Conservation (phyloP, 2,329 filamentous ascomycete species). For the Alternaria angustiovoidea region DNA sequence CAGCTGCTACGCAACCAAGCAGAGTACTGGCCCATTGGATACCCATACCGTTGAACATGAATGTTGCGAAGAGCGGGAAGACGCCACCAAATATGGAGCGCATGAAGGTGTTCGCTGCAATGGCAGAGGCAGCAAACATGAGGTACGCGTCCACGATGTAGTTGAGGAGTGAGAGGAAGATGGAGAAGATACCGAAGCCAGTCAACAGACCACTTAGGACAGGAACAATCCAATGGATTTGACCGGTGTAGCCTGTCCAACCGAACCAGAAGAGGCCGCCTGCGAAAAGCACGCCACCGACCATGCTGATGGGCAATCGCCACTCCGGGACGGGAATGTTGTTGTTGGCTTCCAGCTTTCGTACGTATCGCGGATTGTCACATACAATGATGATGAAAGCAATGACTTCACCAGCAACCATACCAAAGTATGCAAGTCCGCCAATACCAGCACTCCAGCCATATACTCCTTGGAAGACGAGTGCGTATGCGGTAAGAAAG, state of each 20-base stretch:
- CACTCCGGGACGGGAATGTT: slow-evolving; percentile 65
- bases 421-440: slow-evolving; percentile 85
- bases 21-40: slow-evolving; percentile 58
- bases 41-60: slow-evolving; percentile 64
- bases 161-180: slow-evolving; percentile 66
- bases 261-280: slow-evolving; percentile 51
- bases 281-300: slow-evolving; percentile 58
- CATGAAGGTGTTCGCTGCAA: slow-evolving; percentile 65
- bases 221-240: slow-evolving; percentile 53
- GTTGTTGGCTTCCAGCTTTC: slow-evolving; percentile 54
- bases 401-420: slow-evolving; percentile 76
- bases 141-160: slow-evolving; percentile 68
- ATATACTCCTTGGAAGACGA: slow-evolving; percentile 78
- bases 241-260: slow-evolving; percentile 54
- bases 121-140: slow-evolving; percentile 63
- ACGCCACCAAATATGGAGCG: slow-evolving; percentile 59
- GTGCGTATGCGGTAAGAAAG: slow-evolving; percentile 80
- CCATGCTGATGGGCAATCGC: slow-evolving; percentile 63
- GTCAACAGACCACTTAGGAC: slow-evolving; percentile 60
- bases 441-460: slow-evolving; percentile 73
- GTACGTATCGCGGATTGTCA: slow-evolving; percentile 71
- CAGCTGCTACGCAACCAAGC: slow-evolving; percentile 54
- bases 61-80: slow-evolving; percentile 64
- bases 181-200: slow-evolving; percentile 65
- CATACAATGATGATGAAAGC: slow-evolving; percentile 71